Evolutionary conservation across 495 filamentous ascomycete genomes (phyloP).

Genomic region (Podospora sp.): DNA sequence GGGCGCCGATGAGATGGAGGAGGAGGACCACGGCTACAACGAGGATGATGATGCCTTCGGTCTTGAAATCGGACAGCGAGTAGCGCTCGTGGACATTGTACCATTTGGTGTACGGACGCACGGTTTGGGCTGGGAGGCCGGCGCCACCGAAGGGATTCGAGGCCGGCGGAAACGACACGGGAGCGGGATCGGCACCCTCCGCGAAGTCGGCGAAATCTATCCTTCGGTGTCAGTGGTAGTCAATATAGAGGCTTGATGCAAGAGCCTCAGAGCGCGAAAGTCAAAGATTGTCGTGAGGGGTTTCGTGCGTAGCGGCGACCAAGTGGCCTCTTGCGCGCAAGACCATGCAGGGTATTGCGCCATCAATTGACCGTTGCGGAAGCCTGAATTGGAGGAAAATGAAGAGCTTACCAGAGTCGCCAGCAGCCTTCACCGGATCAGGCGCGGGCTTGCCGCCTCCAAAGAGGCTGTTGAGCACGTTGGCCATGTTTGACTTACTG

Average conservation of each 20-base stretch:
- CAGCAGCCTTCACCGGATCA: constrained; percentile 46
- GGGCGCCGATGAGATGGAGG: constrained; percentile 81
- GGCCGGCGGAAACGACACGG: constrained; percentile 39
- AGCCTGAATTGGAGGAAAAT: not conserved
- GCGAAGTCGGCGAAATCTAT: constrained; percentile 82
- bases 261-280: not conserved
- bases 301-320: constrained; percentile 1
- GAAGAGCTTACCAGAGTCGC: constrained; percentile 62
- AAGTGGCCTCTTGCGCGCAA: not conserved
- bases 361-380: not conserved
- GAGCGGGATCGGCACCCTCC: constrained; percentile 64
- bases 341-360: not conserved
- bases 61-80: constrained; percentile 75
- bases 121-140: constrained; percentile 49
- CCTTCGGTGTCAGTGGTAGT: not conserved
- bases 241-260: not conserved
- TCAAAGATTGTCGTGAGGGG: constrained; percentile 15
- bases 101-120: constrained; percentile 83
- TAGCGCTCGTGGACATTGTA: constrained; percentile 94
- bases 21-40: constrained; percentile 72
- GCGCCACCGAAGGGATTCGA: constrained; percentile 43
- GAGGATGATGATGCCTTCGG: constrained; percentile 79
- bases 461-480: constrained; percentile 67
- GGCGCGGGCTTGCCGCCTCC: constrained; percentile 61
- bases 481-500: constrained; percentile 59